Conservation (phyloP, 176 grass and related monocot species). For the Tillandsia fasciculata region DNA sequence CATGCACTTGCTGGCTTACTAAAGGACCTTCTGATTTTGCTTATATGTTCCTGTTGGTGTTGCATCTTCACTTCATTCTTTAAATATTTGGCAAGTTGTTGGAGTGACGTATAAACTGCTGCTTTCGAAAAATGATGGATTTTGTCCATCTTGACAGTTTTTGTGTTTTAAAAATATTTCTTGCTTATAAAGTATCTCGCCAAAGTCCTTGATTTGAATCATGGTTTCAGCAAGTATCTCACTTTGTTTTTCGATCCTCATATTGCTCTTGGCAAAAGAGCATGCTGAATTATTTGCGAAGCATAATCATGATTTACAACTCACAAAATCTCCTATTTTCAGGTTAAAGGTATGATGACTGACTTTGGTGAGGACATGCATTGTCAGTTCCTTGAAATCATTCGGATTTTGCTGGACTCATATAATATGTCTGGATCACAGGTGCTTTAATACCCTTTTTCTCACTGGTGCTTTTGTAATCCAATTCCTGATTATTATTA, state of each 20-base stretch:
- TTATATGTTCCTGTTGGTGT: not conserved
- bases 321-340: conserved; percentile 24
- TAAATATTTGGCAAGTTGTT: not conserved
- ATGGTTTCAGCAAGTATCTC: too few relatives aligned
- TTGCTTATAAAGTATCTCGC: too few relatives aligned
- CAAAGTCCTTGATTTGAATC: too few relatives aligned
- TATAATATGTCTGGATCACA: conserved; percentile 33
- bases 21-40: not conserved
- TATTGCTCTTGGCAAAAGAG: not conserved
- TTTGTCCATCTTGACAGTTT: not conserved
- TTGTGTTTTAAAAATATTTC: not conserved
- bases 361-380: conserved; percentile 57
- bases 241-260: too few relatives aligned
- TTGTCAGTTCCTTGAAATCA: conserved; percentile 65
- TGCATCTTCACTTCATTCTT: not conserved
- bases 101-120: not conserved
- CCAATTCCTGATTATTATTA: not conserved
- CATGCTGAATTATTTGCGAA: not conserved
- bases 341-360: conserved; percentile 68
- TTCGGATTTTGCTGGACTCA: conserved; percentile 47
- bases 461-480: conserved; percentile 5
- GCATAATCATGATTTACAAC: not conserved
- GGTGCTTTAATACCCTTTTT: conserved; percentile 20
- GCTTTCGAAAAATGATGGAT: not conserved
- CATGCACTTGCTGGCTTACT: not conserved